phyloP scores from a whole-genome alignment of 2,329 filamentous ascomycete genomes.

The Alternaria dauci region DNA sequence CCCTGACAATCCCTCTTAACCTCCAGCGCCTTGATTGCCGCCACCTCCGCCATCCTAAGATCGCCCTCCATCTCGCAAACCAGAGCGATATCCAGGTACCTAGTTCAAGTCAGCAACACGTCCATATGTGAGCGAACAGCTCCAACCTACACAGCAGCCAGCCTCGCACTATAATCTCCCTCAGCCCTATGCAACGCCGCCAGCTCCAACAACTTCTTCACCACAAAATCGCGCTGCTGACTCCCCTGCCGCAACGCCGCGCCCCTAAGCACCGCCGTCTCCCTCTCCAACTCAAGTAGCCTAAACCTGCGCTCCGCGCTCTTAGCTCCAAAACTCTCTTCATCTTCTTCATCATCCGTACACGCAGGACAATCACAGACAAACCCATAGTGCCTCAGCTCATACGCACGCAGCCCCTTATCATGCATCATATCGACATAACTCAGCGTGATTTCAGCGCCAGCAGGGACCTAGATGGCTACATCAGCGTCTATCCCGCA shows the following conservation, averaged over 20 bases:
- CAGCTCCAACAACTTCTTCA: slow-evolving; percentile 37
- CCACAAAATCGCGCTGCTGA: slow-evolving; percentile 23
- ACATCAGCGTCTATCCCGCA: too few relatives aligned
- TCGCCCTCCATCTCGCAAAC: slow-evolving; percentile 39
- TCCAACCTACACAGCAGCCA: slow-evolving; percentile 39
- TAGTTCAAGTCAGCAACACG: slow-evolving; percentile 17
- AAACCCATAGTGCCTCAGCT: slow-evolving; percentile 51
- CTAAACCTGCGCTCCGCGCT: slow-evolving; percentile 44
- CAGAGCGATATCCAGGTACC: slow-evolving; percentile 46
- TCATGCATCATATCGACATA: slow-evolving; percentile 50
- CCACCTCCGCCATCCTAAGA: slow-evolving; percentile 26
- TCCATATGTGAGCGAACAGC: neutral
- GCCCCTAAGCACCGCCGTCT: slow-evolving; percentile 32
- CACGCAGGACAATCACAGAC: slow-evolving; percentile 52
- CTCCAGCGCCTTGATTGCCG: slow-evolving; percentile 38
- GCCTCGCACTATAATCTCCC: slow-evolving; percentile 30
- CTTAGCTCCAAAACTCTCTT: slow-evolving; percentile 32
- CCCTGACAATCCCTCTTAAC: slow-evolving; percentile 42
- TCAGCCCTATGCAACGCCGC: slow-evolving; percentile 40
- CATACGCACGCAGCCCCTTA: slow-evolving; percentile 37
- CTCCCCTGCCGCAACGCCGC: slow-evolving; percentile 22
- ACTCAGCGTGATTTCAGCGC: slow-evolving; percentile 50
- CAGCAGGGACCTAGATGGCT: slow-evolving; percentile 13
- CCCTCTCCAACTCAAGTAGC: slow-evolving; percentile 46
- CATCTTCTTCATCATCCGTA: slow-evolving; percentile 38